phyloP scores from a whole-genome alignment of 2,329 filamentous ascomycete species.

The Decorospora gaudefroyi region DNA sequence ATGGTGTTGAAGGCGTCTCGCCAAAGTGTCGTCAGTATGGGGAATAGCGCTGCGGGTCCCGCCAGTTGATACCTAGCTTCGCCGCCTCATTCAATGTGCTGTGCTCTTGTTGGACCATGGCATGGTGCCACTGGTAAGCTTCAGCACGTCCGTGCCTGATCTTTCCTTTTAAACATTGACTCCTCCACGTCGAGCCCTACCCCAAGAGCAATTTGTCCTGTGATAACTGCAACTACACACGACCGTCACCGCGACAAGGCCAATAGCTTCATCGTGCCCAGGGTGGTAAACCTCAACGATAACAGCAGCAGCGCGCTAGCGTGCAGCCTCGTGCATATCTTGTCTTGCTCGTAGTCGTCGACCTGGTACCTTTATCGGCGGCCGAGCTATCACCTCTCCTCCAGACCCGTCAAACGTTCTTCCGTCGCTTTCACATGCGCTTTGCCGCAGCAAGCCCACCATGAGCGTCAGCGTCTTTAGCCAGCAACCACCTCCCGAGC shows the following conservation, averaged over 20 bases:
- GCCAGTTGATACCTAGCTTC: conserved; percentile 25
- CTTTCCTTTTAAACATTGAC: conserved; percentile 1
- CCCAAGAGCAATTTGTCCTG: background rate
- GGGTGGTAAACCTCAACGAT: conserved; percentile 9
- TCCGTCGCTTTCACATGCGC: conserved; percentile 17
- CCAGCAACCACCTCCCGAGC: conserved; percentile 39
- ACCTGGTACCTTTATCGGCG: conserved; percentile 11
- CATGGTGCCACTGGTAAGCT: conserved; percentile 29
- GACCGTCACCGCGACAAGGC: conserved; percentile 3
- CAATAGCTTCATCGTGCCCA: conserved; percentile 2
- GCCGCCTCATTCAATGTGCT: conserved; percentile 38
- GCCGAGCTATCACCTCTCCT: conserved; percentile 3
- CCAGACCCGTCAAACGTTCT: conserved; percentile 2
- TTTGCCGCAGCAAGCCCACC: conserved; percentile 20
- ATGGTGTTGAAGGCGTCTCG: conserved; percentile 13
- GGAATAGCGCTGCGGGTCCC: conserved; percentile 22
- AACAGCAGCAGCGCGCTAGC: conserved; percentile 10
- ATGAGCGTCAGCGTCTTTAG: conserved; percentile 50
- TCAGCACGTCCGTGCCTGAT: conserved; percentile 26
- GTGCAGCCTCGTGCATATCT: conserved; percentile 21
- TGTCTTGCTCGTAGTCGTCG: conserved; percentile 1
- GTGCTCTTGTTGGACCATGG: conserved; percentile 11
- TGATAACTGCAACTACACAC: background rate
- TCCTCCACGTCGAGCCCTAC: background rate
- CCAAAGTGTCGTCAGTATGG: conserved; percentile 7